These are phyloP conservation scores for Radiomyces spectabilis DNA, from an alignment of 192 early-diverging fungal species.

Conservation along the genomic window DNA sequence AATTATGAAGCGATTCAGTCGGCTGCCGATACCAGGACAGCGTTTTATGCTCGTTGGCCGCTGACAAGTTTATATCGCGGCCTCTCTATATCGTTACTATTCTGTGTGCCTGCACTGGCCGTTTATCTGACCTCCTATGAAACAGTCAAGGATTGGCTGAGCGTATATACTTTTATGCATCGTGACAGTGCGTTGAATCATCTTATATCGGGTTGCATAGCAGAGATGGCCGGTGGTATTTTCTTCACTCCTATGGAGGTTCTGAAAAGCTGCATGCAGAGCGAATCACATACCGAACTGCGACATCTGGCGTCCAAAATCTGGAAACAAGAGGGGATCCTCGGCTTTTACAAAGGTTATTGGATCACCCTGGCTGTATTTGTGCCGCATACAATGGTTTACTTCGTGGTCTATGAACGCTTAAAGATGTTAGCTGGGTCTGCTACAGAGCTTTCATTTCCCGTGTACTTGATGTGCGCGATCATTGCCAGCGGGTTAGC, in stretches of 20 bases:
- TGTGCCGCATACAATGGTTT: constrained; percentile 64
- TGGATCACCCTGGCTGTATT: constrained; percentile 67
- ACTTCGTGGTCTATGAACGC: constrained; percentile 64
- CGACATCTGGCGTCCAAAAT: constrained; percentile 38
- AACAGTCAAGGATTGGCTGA: constrained; percentile 34
- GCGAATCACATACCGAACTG: constrained; percentile 15
- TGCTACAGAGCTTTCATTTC: constrained; percentile 36
- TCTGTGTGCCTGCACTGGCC: constrained; percentile 66
- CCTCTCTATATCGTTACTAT: constrained; percentile 53
- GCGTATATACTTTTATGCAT: constrained; percentile 4
- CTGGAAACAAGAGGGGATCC: constrained; percentile 45
- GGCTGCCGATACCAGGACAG: constrained; percentile 4
- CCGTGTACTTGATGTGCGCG: constrained; percentile 51
- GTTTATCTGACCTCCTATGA: constrained; percentile 71
- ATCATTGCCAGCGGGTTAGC: constrained; percentile 50
- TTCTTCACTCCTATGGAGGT: constrained; percentile 89
- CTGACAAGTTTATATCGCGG: constrained; percentile 55
- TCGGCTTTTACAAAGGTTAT: constrained; percentile 70
- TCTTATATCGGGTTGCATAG: constrained; percentile 43
- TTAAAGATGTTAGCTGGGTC: constrained; percentile 21
- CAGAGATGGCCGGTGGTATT: constrained; percentile 59
- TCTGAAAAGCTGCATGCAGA: constrained; percentile 67
- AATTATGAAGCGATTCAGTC: constrained; percentile 15
- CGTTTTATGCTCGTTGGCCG: constrained; percentile 9
- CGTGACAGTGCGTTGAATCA: constrained; percentile 44